These are phyloP conservation scores for Puccinia novopanici DNA, from an alignment of 1,284 basidiomycete species.

Conservation along the genomic window DNA sequence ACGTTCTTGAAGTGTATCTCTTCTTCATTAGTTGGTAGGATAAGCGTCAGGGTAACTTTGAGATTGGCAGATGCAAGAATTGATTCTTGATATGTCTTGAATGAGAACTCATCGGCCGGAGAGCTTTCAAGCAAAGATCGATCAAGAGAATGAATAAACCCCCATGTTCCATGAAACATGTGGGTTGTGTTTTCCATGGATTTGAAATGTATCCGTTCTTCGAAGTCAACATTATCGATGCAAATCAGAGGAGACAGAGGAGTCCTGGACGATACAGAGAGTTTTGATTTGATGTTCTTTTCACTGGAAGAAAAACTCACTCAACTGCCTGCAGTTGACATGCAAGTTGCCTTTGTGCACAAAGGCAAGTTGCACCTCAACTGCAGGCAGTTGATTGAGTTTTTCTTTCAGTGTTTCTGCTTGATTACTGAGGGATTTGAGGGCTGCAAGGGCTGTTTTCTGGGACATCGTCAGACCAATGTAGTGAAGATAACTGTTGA, in stretches of 20 bases:
- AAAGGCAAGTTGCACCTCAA: too few relatives aligned
- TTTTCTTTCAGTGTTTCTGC: too few relatives aligned
- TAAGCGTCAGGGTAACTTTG: neutral
- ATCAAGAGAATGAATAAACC: neutral
- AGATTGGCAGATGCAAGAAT: neutral
- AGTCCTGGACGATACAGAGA: neutral
- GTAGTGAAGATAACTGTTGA: neutral
- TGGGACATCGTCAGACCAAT: neutral
- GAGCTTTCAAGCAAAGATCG: neutral
- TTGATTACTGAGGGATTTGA: neutral
- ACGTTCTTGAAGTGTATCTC: too few relatives aligned
- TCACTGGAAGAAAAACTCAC: too few relatives aligned
- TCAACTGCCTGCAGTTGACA: too few relatives aligned
- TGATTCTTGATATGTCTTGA: neutral
- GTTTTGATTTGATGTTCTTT: neutral
- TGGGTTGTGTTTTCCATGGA: too few relatives aligned
- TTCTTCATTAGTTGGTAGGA: too few relatives aligned
- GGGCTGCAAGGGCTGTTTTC: neutral
- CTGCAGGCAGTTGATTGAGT: too few relatives aligned
- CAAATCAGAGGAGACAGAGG: neutral
- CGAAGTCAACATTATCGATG: neutral
- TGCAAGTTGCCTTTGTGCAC: too few relatives aligned
- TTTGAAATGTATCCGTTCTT: neutral
- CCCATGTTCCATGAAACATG: too few relatives aligned
- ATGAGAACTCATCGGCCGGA: neutral